Base-by-base conservation (phyloP, 2,329 filamentous ascomycete genomes). In the Trichoderma sp. region DNA sequence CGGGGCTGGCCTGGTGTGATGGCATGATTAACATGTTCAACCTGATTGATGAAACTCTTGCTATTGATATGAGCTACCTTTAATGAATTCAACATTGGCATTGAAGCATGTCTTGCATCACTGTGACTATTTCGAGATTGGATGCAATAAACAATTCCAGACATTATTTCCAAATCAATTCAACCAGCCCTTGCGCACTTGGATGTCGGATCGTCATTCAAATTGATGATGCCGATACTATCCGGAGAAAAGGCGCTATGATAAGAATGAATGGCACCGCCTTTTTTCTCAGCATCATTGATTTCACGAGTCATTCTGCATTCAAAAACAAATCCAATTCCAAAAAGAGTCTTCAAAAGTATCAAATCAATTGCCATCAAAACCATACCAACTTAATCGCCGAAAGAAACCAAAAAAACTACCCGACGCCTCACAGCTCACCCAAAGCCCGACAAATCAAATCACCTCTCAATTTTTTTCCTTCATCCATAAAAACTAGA, bases 241-340 rank as follows among this genome's bases (percentile, higher is more conserved):
- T 65, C 63, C 63, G 63, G 52, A 45, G 34, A 65, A 57, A 65
- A 27, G 37, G 57, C 52, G 63, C 63, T 65, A 65, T 17, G 48
- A 64, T 64, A 64, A 57, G 63, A 48, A 56, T 56, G 22, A 29
- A 56, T 34, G 63, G 52, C 52, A 25, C 63, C 63, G 63, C 45
- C 52, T 34, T 17, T 39, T 27, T 17, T 37, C 63, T n/a, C 10
- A 22, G 17, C 57, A 34, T 13, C n/a, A 57, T 25, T 13, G 39
- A n/a, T 54, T 64, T 25, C 9, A 22, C n/a, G 25, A 29, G 12
- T 45, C 50, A 56, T 35, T 64, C 50, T n/a, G n/a, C 19, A 42
- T 13, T 35, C 8, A 17, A 25, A 64, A 45, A 27, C 10, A 15
- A 27, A 19, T 19, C 34, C 15, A 29, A 42, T 10, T 7, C 17